Evolutionary conservation across 2,329 filamentous ascomycete species (phyloP), one percentile per base, ranked within the genome.

Genomic region (Ampelomyces quisqualis): DNA sequence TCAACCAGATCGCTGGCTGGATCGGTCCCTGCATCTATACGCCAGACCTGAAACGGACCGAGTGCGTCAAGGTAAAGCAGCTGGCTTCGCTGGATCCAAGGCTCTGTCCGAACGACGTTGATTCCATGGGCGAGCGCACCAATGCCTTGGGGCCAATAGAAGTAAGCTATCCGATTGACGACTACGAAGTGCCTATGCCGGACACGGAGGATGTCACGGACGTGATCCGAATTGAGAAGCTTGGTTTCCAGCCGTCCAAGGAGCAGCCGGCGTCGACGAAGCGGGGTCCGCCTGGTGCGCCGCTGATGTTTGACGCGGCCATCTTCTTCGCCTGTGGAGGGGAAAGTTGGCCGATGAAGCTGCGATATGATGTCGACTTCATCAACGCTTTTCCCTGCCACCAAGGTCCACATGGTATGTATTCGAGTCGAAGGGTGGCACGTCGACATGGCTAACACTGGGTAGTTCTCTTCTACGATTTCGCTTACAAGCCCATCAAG

Each of bases 1-100:
- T 86, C 53, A 79, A 77, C 49, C 78, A 84, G 39, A 76, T 86
- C 14, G 85, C 80, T 29, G 86, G 86, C 17, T 90, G 86, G 86
- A 73, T 89, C 26, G 86, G 86, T 0, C 86, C 86, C 2, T 84
- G 82, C 20, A 77, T 82, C 6, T 83, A 83, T 15, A 85, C 84
- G 2, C 70, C 75, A 3, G 84, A 88, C 60, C 77, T 90, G 3
- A 76, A 74, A 34, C 78, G 81, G 24, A 82, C 81, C 2, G 83
- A 89, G 64, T 86, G 87, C 47, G 84, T 85, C 0, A 77, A 83
- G 22, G 79, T 89, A 41, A 80, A 82, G 45, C 78, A 83, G 42
- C 75, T 77, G 10, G 73, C 72, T 11, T 76, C 82, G 2, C 78
- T 75, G 15, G 78, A 83, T 55, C 71, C 62, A 3, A 53, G 67